Base-by-base conservation (phyloP, 129 eudicot species). In the Oenanthe sinensis region DNA sequence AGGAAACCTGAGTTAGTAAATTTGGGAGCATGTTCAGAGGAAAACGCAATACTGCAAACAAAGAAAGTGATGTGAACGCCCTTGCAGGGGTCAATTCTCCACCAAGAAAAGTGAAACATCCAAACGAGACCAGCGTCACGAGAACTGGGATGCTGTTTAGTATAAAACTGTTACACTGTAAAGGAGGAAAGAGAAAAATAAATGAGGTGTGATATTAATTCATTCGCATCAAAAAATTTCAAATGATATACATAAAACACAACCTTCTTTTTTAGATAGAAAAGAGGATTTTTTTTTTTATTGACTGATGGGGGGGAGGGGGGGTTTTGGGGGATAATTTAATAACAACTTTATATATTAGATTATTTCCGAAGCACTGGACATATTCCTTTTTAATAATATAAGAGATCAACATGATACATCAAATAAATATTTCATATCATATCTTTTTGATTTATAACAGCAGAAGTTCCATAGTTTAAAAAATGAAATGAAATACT, bases 81-180 rank as follows among this genome's bases (percentile, higher is more conserved):
- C 96, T 90, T 82, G 98, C 90, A 78, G 98, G 97, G 69, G 98
- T 94, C 84, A 94, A 82, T 77, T 89, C 90, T 80, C 98, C 98
- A 55, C 98, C 98, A 80, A 94, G 92, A 79, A 94, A 77, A 26
- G 97, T 88, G 92, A 91, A 94, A 79, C 84, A 28, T 71, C 89
- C 97, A 91, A 94, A 94, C 6, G 98, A 94, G 74, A 87, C 83
- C 78, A 91, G 97, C 76, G 92, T 90, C 90, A 94, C 98, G 73
- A 94, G 82, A 78, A 94, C 98, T 3, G 98, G 98, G 84, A 91
- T 88, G 80, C 97, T 94, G 84, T 94, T 94, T 52, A 94, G 87
- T 28, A 94, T 87, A 84, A 94, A 94, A 74, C 83, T 91, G 86
- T 94, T 94, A 82, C 84, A 84, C 98, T 94, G 97, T 87, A 90